phyloP scores from a whole-genome alignment of 306 rosid genomes.

The Citrullus mucosospermus region DNA sequence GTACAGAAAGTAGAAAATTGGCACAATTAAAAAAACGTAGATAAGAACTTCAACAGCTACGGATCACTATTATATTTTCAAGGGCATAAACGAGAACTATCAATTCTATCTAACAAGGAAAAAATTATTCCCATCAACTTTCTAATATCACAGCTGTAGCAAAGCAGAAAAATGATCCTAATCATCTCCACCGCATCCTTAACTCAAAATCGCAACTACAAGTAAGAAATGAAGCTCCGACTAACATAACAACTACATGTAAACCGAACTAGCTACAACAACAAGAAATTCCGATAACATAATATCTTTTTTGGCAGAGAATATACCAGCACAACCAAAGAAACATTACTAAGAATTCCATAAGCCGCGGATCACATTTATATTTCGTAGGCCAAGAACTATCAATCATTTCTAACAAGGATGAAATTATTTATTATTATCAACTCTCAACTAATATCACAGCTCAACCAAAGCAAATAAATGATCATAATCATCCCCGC shows the following conservation, averaged over 20 bases:
- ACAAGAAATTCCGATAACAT: neutral
- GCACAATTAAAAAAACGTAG: neutral
- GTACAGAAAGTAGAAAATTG: neutral
- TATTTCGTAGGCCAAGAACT: neutral
- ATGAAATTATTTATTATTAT: neutral
- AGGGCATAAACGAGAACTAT: neutral
- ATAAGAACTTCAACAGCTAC: neutral
- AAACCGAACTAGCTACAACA: neutral
- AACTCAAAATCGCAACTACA: neutral
- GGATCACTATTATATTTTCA: neutral
- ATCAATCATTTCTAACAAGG: neutral
- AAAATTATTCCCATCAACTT: neutral
- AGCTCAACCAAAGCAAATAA: neutral
- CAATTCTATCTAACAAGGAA: neutral
- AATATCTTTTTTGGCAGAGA: neutral
- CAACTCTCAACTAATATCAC: neutral
- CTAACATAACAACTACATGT: neutral
- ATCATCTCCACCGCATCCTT: neutral
- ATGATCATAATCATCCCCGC: neutral
- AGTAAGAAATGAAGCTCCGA: neutral
- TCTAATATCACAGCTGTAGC: neutral
- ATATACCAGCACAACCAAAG: neutral
- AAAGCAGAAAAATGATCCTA: neutral
- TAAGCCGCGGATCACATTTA: neutral
- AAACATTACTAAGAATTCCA: neutral